phyloP scores from a whole-genome alignment of 2,329 filamentous ascomycete species.

The Gliomastix tumulicola region DNA sequence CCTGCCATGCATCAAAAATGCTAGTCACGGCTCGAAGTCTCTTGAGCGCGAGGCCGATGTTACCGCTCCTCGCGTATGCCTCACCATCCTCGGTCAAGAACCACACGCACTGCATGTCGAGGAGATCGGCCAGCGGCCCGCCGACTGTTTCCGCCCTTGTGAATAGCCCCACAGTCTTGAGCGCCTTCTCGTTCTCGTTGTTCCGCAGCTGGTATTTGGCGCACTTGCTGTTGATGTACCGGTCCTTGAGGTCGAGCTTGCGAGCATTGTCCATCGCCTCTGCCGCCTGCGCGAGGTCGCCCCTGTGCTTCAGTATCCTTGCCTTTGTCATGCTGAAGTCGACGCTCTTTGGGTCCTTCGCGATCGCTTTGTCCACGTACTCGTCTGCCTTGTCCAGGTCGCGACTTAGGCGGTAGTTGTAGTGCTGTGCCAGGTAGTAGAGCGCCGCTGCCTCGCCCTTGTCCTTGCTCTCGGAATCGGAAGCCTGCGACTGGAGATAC shows the following conservation, averaged over 20 bases:
- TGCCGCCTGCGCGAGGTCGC: slow-evolving; percentile 71
- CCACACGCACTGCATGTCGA: slow-evolving; percentile 99
- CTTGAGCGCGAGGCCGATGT: slow-evolving; percentile 82
- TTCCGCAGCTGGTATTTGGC: slow-evolving; percentile 95
- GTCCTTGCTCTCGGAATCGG: slow-evolving; percentile 35
- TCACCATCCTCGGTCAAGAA: slow-evolving; percentile 93
- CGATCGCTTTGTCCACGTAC: slow-evolving; percentile 78
- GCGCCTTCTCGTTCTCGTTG: slow-evolving; percentile 77
- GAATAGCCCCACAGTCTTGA: slow-evolving; percentile 89
- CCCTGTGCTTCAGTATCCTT: slow-evolving; percentile 86
- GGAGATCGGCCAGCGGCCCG: slow-evolving; percentile 80
- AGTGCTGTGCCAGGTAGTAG: slow-evolving; percentile 95
- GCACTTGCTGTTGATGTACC: slow-evolving; percentile 97
- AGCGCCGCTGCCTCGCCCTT: slow-evolving; percentile 73
- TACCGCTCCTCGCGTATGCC: slow-evolving; percentile 74
- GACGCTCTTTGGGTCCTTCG: slow-evolving; percentile 71
- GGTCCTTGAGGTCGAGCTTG: slow-evolving; percentile 78
- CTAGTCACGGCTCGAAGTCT: slow-evolving; percentile 81
- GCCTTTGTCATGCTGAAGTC: slow-evolving; percentile 96
- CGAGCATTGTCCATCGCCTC: slow-evolving; percentile 85
- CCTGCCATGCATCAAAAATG: slow-evolving; percentile 96
- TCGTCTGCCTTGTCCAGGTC: slow-evolving; percentile 75
- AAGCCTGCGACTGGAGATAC: slow-evolving; percentile 58
- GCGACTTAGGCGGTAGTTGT: slow-evolving; percentile 85
- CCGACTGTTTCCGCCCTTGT: slow-evolving; percentile 85